phyloP scores from a whole-genome alignment of 2,329 filamentous ascomycete genomes.

The Talaromyces sp. region DNA sequence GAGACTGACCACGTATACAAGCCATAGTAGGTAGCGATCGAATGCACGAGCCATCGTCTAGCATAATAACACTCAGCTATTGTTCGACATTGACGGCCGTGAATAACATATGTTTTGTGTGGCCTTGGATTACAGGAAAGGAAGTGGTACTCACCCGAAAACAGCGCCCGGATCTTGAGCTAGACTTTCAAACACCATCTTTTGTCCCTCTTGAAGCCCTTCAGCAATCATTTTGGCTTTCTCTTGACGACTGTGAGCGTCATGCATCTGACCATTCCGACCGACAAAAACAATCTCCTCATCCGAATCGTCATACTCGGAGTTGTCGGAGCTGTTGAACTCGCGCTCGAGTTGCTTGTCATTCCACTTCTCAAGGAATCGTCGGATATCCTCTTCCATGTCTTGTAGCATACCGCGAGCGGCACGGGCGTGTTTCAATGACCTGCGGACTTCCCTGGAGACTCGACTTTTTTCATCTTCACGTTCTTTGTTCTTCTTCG shows the following conservation, averaged over 20 bases:
- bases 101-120: background rate
- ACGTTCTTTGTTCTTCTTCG: slow-evolving; percentile 38
- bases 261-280: slow-evolving; percentile 61
- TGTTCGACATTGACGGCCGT: slow-evolving; percentile 22
- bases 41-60: slow-evolving; percentile 89
- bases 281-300: slow-evolving; percentile 93
- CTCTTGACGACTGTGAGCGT: slow-evolving; percentile 56
- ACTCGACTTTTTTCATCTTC: slow-evolving; percentile 51
- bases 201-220: slow-evolving; percentile 55
- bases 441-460: slow-evolving; percentile 75
- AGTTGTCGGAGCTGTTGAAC: slow-evolving; percentile 44
- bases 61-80: background rate
- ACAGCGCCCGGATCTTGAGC: slow-evolving; percentile 72
- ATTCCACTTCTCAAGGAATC: slow-evolving; percentile 67
- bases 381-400: slow-evolving; percentile 79
- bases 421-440: slow-evolving; percentile 74
- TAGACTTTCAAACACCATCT: slow-evolving; percentile 76
- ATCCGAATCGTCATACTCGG: slow-evolving; percentile 54
- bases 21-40: slow-evolving; percentile 89
- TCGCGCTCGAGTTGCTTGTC: slow-evolving; percentile 51
- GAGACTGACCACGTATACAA: slow-evolving; percentile 79
- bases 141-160: slow-evolving; percentile 67
- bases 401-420: slow-evolving; percentile 78
- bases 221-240: slow-evolving; percentile 50
- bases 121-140: background rate